Base-by-base conservation (phyloP, 2,329 filamentous ascomycete species). In the Delphinella strobiligena region DNA sequence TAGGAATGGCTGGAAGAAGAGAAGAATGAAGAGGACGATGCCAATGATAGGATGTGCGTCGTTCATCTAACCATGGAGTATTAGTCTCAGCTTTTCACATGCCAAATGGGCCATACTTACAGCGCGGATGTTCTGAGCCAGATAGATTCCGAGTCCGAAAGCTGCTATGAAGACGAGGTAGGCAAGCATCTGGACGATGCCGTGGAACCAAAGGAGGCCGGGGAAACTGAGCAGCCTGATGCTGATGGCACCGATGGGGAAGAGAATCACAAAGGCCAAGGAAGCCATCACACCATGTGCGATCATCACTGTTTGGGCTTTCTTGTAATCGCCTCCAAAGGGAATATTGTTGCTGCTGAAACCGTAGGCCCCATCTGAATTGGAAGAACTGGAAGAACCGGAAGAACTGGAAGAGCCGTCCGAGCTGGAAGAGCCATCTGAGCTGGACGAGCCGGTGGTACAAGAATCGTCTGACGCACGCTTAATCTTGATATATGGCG, bases 1-100 rank as follows among this genome's bases (percentile, higher is more conserved):
- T 24, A 72, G 56, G 2, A 66, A 51, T 0, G 72, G 72, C 45
- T 74, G 69, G 46, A 79, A 69, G 9, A 77, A 59, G 2, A 82
- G 52, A 4, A 60, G 46, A 1, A 56, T 54, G 29, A 75, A 56
- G 3, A 72, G 60, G 10, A 74, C 51, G 5, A 71, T 62, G n/a
- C 72, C 72, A 37, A 76, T 71, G 46, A 73, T 62, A 1, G 67
- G 60, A 45, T 76, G 72, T 33, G 66, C 56, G 32, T 57, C 51
- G 34, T 56, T 42, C 8, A 69, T 42, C 41, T 63, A 19, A 12
- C 12, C 14, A 32, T 16, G 19, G 31, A 7, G 36, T 30, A 16
- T n/a, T 12, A 11, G 5, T 10, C 5, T 16, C 16, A 3, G 5
- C 3, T 14, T 12, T 15, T 3, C 18, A 14, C 8, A 12, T 19